Percentiles rank a stretch among this genome's conserved stretches.
These are phyloP conservation scores for Chlorociboria aeruginascens DNA, from an alignment of 495 filamentous ascomycete genomes.

Conservation along the genomic window DNA sequence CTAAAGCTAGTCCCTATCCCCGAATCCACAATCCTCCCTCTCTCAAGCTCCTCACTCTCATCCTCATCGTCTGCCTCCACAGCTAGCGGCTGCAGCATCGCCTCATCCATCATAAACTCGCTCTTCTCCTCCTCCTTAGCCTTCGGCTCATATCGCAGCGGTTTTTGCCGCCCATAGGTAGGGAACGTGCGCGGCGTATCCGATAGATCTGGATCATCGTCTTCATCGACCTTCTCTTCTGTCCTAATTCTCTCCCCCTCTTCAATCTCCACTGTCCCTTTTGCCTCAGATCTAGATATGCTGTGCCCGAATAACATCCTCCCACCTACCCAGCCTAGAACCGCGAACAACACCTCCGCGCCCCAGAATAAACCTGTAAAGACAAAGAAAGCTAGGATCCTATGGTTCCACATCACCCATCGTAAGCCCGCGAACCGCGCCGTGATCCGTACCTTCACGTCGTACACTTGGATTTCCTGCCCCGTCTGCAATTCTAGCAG, in stretches of 20 bases:
- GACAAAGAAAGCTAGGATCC: constrained; percentile 51
- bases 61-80: constrained; percentile 29
- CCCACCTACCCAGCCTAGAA: constrained; percentile 44
- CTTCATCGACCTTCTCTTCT: constrained; percentile 20
- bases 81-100: constrained; percentile 11
- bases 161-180: constrained; percentile 36
- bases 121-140: constrained; percentile 22
- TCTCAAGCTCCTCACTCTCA: constrained; percentile 17
- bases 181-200: constrained; percentile 41
- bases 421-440: constrained; percentile 65
- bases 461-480: constrained; percentile 62
- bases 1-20: constrained; percentile 36
- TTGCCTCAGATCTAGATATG: not conserved
- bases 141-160: constrained; percentile 28
- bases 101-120: constrained; percentile 20
- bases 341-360: constrained; percentile 49
- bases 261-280: constrained; percentile 5
- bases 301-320: constrained; percentile 22
- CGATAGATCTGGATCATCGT: constrained; percentile 27
- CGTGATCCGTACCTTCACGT: constrained; percentile 49
- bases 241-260: constrained; percentile 14
- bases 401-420: constrained; percentile 78
- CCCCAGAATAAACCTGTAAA: constrained; percentile 65
- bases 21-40: constrained; percentile 24
- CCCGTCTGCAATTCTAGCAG: constrained; percentile 57